Base-by-base conservation (phyloP, 768 basidiomycete genomes). In the Phanerochaete carnosa region DNA sequence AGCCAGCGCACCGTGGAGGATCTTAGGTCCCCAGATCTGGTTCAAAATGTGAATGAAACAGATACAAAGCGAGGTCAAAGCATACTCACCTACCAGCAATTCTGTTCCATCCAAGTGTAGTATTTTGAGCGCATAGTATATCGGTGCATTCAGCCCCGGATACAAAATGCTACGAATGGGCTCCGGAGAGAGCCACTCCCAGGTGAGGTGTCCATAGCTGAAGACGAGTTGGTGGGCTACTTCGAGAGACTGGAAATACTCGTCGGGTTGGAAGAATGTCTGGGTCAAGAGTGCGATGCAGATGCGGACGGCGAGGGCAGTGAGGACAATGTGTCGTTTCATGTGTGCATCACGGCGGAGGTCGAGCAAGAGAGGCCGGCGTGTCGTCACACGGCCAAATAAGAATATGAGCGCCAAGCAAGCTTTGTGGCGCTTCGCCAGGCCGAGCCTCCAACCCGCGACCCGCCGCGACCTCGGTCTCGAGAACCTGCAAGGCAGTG, bases 211-310 rank as follows among this genome's bases (percentile, higher is more conserved):
- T 1, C 95, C 96, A 74, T 94, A 94, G 49, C 95, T 94, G 71
- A 93, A 98, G 53, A 97, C 92, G 45, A 87, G 74, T 58, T 80
- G 80, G 72, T 98, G 91, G 0, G 97, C 97, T 49, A 92, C 90
- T 70, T 99, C 97, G 46, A 98, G 81, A 6, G 94, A 84, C 70
- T 99, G 97, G 67, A 90, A 98, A 73, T 91, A 96, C 74, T 98
- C 97, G 73, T 99, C 97, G 9, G 97, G 95, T 72, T 98, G 95
- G 72, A 98, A 98, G 76, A 90, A 91, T 3, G 95, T 93, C 57
- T 82, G 80, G 0, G 93, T 95, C 43, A 76, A 74, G 32, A 95
- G 69, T 0, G 92, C 88, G 47, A 92, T 76, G 8, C 75, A 60
- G 54, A 90, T 71, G 49, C 91, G 85, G 39, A 68, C 51, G 1